Evolutionary conservation across 2,329 filamentous ascomycete genomes (phyloP), one percentile per base, ranked within the genome.

Genomic region (Neonectria sp.): DNA sequence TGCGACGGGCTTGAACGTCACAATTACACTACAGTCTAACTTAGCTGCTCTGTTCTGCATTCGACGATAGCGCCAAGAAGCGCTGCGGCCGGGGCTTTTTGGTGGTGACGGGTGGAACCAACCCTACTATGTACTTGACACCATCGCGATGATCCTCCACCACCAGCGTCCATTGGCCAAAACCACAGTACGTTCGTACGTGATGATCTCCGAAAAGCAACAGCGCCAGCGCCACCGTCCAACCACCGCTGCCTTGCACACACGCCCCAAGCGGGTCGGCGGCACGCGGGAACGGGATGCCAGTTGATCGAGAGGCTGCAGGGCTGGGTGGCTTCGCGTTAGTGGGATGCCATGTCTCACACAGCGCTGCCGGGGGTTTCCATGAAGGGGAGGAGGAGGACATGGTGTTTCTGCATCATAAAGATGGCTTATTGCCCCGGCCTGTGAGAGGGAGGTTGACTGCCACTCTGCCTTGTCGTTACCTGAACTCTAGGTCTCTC

Each of bases 291-390:
- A 33, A 31, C 40, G 43, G 57, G 43, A 57, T 46, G 29, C n/a
- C n/a, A 52, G 25, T 53, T 53, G 45, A 9, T 25, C 35, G 12
- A 21, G 48, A 25, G 25, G 35, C 15, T 33, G 17, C 21, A 60
- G 56, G 49, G 49, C 55, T 62, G 55, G 45, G 53, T 60, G 60
- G 57, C 52, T 40, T 33, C 51, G 37, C 31, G 51, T 62, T 57
- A 65, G 68, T 51, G 69, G 65, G 65, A 71, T 73, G 68, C 65
- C 69, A 53, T 73, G 71, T 73, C 69, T 73, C 68, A 71, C 69
- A 29, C 57, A 3, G 31, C 58, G 59, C 60, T 52, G 68, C 68
- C 51, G 31, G 37, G 4, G 40, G 29, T 29, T 45, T 29, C 51
- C 33, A 57, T 57, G 33, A 55, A 6, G 35, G 8, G 15, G 17